Evolutionary conservation across 2,329 filamentous ascomycete genomes (phyloP).

Genomic region (Botryotinia narcissicola): DNA sequence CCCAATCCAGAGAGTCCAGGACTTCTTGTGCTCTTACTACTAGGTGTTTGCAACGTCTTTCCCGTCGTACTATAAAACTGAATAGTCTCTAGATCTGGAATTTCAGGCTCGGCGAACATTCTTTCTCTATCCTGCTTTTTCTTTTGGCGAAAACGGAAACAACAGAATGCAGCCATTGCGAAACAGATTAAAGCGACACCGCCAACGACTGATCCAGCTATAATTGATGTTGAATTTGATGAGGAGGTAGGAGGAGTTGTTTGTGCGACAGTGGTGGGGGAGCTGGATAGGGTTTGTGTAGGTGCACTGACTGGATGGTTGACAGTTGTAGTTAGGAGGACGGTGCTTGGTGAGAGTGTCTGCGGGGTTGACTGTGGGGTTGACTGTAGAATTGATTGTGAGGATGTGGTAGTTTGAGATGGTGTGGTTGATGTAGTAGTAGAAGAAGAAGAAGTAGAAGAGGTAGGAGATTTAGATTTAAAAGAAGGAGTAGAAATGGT

Average conservation of each 20-base stretch:
- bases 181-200: slow-evolving; percentile 7
- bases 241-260: background rate
- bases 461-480: background rate
- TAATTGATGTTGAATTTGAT: slow-evolving; percentile 4
- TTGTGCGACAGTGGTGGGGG: background rate
- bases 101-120: background rate
- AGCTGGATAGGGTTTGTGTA: background rate
- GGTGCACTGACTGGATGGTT: background rate
- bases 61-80: slow-evolving; percentile 15
- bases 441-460: too few relatives aligned
- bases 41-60: background rate
- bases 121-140: slow-evolving; percentile 12
- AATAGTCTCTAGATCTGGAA: background rate
- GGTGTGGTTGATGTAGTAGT: background rate
- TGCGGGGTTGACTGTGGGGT: background rate
- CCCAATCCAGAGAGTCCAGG: background rate
- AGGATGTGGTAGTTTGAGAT: background rate
- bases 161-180: slow-evolving; percentile 12
- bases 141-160: slow-evolving; percentile 14
- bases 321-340: background rate
- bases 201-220: background rate
- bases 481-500: background rate
- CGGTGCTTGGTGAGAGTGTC: background rate
- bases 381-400: slow-evolving; percentile 10
- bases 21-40: background rate